A percentile compares a stretch with the other conserved stretches of the same genome.
These are phyloP conservation scores for Pharus latifolius DNA, from an alignment of 176 grass and related monocot species.

Conservation along the genomic window DNA sequence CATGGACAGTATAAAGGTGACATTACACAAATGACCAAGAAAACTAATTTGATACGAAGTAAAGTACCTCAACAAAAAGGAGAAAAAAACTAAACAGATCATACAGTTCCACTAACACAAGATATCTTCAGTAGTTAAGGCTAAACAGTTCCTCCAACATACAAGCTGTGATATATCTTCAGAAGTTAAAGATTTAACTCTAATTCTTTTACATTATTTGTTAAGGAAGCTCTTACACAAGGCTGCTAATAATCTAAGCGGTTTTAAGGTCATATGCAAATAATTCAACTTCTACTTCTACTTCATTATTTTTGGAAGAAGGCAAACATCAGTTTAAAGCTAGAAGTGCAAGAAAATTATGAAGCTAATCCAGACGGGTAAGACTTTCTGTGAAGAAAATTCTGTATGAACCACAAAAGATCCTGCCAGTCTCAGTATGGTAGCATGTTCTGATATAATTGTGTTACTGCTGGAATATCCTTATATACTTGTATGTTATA, in stretches of 20 bases:
- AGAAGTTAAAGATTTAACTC: too few species aligned
- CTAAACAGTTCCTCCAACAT: too few species aligned
- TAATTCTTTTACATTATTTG: neutral
- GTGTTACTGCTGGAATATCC: neutral
- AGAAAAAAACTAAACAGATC: neutral
- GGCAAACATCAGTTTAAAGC: neutral
- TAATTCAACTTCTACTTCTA: neutral
- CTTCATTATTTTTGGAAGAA: neutral
- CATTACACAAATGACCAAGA: constrained; percentile 5
- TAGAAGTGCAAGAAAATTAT: neutral
- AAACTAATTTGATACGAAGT: neutral
- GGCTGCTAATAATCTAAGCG: neutral
- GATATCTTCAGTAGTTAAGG: neutral
- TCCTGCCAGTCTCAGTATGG: neutral
- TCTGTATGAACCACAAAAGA: neutral
- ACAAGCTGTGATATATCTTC: too few species aligned
- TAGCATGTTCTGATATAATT: constrained; percentile 1
- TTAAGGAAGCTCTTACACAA: neutral
- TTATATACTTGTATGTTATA: neutral
- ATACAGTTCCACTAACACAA: neutral
- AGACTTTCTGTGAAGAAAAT: neutral
- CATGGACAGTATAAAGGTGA: neutral
- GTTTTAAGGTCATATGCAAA: neutral
- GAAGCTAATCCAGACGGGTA: neutral
- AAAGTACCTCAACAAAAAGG: neutral